A percentile compares a stretch with the other conserved stretches of the same genome.
These are phyloP conservation scores for Psilocybe cubensis DNA, from an alignment of 768 basidiomycete genomes.

Conservation along the genomic window DNA sequence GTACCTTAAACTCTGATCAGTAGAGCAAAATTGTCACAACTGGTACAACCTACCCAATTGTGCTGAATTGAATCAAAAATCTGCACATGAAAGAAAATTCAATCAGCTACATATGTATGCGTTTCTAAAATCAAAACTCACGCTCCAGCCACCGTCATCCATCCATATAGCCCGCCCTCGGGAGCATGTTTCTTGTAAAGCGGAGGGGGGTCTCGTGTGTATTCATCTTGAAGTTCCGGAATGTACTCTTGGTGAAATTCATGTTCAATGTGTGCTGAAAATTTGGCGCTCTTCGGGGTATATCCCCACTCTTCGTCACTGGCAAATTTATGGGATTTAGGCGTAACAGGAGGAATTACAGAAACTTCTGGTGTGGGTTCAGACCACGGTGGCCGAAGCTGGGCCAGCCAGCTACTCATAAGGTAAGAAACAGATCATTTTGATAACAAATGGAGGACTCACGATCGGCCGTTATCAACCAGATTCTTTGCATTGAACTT, in stretches of 20 bases:
- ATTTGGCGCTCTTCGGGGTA: conserved; percentile 16
- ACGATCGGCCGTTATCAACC: conserved; percentile 21
- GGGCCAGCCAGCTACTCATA: conserved; percentile 21
- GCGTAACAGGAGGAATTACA: conserved; percentile 25
- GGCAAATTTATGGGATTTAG: conserved; percentile 22
- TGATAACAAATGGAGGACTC: not conserved
- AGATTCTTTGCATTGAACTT: conserved; percentile 19
- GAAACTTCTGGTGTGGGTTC: conserved; percentile 16
- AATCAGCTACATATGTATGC: not conserved
- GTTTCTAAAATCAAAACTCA: conserved; percentile 25
- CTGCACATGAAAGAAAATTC: conserved; percentile 25
- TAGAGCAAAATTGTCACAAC: not conserved
- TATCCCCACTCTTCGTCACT: conserved; percentile 8
- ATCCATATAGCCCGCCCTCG: conserved; percentile 45
- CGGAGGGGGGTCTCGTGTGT: conserved; percentile 24
- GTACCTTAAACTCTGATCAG: conserved; percentile 17
- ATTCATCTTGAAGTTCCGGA: conserved; percentile 18
- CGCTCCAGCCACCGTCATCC: conserved; percentile 49
- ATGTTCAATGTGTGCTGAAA: conserved; percentile 10
- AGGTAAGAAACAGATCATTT: not conserved
- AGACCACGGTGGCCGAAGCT: conserved; percentile 20
- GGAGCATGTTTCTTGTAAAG: conserved; percentile 23
- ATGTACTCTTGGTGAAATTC: conserved; percentile 9
- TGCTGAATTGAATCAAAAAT: conserved; percentile 47
- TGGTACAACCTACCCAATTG: conserved; percentile 37